A percentile compares a stretch with the other conserved stretches of the same genome.
Evolutionary conservation across 257 asterid species (phyloP).

Genomic region (Nicotiana benthamiana): DNA sequence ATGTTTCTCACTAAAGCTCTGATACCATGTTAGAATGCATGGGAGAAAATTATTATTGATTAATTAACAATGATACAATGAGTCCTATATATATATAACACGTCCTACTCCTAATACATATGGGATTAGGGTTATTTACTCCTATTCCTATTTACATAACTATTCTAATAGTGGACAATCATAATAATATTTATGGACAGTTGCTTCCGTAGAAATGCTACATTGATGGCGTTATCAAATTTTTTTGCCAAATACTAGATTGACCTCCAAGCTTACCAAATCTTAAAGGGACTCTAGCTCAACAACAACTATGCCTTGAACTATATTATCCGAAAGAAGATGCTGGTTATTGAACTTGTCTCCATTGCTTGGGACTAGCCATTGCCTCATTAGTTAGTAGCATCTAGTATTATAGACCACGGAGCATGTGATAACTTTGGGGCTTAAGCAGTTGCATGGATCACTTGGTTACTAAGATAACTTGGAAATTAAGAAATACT

Average conservation of each 20-base stretch:
- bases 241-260: background rate
- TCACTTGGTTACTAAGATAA: background rate
- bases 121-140: no score
- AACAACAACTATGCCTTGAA: background rate
- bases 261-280: background rate
- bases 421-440: background rate
- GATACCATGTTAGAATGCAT: no score
- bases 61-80: no score
- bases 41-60: no score
- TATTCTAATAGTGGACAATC: no score
- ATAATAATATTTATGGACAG: background rate
- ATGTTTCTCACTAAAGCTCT: no score
- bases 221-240: background rate
- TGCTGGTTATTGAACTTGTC: background rate
- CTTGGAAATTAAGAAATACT: background rate
- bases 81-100: no score
- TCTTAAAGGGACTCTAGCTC: background rate
- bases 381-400: background rate
- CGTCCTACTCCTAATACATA: no score
- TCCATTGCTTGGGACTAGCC: background rate
- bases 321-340: background rate
- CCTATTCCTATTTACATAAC: no score
- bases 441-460: background rate
- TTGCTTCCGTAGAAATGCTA: background rate
- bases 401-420: background rate